These are phyloP conservation scores for Trichoderma aggressivum DNA, from an alignment of 2,329 filamentous ascomycete genomes.

Conservation along the genomic window DNA sequence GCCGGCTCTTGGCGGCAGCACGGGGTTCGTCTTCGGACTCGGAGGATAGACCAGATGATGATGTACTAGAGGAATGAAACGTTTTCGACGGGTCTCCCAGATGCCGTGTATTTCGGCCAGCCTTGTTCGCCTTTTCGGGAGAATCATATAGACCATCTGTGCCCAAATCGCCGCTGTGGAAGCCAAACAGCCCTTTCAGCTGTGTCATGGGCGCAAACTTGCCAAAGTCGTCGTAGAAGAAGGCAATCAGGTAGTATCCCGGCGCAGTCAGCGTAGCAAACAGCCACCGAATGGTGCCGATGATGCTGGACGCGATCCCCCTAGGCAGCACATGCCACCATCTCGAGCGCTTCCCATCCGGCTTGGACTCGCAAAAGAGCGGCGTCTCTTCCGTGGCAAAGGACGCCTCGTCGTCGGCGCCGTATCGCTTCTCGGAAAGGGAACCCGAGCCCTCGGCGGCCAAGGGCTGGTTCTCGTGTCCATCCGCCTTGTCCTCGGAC, in stretches of 20 bases:
- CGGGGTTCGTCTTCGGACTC: slow-evolving; percentile 61
- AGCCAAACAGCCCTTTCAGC: slow-evolving; percentile 60
- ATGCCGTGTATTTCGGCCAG: slow-evolving; percentile 26
- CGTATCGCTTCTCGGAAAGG: slow-evolving; percentile 35
- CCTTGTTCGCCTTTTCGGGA: slow-evolving; percentile 26
- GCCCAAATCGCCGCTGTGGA: slow-evolving; percentile 44
- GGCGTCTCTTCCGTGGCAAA: slow-evolving; percentile 62
- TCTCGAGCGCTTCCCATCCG: slow-evolving; percentile 36
- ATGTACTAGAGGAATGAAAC: slow-evolving; percentile 36
- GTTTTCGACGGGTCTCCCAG: slow-evolving; percentile 29
- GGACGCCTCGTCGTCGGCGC: slow-evolving; percentile 37
- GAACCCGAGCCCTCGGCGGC: slow-evolving; percentile 38
- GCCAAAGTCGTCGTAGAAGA: slow-evolving; percentile 77
- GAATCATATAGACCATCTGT: slow-evolving; percentile 26
- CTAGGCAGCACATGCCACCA: slow-evolving; percentile 60
- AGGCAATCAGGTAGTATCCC: slow-evolving; percentile 76
- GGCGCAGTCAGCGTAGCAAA: slow-evolving; percentile 76
- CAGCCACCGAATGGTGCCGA: slow-evolving; percentile 74
- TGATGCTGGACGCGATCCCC: slow-evolving; percentile 66
- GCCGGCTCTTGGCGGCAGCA: slow-evolving; percentile 37
- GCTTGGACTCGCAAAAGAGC: slow-evolving; percentile 44
- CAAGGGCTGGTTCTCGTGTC: slow-evolving; percentile 33
- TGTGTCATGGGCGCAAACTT: slow-evolving; percentile 75
- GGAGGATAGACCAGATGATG: slow-evolving; percentile 65
- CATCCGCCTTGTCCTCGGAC: slow-evolving; percentile 33